Evolutionary conservation across 495 filamentous ascomycete genomes (phyloP).

Genomic region (Xylaria bambusicola): DNA sequence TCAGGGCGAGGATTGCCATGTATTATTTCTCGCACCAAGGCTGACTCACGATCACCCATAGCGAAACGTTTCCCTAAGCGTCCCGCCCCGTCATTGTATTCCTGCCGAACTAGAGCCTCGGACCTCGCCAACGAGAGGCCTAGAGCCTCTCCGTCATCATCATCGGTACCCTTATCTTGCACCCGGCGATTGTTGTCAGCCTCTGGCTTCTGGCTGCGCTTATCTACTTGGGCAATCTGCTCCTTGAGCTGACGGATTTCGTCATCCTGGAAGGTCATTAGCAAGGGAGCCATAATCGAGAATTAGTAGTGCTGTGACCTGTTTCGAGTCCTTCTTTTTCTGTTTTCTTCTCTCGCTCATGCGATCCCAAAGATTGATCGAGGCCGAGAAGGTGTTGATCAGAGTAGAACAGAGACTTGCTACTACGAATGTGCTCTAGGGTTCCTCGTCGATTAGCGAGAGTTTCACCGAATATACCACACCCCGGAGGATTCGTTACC

Average conservation of each 20-base stretch:
- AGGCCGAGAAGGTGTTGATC: slow-evolving; percentile 40
- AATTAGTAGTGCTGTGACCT: slow-evolving; percentile 10
- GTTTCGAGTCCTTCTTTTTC: slow-evolving; percentile 31
- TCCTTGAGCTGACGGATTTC: slow-evolving; percentile 16
- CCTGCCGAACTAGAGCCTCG: slow-evolving; percentile 29
- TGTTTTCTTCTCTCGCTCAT: slow-evolving; percentile 37
- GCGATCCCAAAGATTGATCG: slow-evolving; percentile 40
- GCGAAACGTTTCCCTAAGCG: slow-evolving; percentile 35
- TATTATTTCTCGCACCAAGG: neutral
- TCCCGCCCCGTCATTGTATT: slow-evolving; percentile 33
- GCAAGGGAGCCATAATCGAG: neutral
- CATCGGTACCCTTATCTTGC: slow-evolving; percentile 14
- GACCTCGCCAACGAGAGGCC: slow-evolving; percentile 31
- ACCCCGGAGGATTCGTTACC: neutral
- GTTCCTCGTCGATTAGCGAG: neutral
- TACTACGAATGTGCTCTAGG: slow-evolving; percentile 37
- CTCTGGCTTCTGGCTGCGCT: neutral
- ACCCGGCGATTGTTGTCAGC: neutral
- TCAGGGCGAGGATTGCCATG: neutral
- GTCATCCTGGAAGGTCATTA: slow-evolving; percentile 2
- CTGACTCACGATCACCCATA: slow-evolving; percentile 35
- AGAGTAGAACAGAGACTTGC: slow-evolving; percentile 42
- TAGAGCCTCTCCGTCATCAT: slow-evolving; percentile 12
- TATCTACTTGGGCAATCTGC: slow-evolving; percentile 6
- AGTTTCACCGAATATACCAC: neutral